Base-by-base conservation (phyloP, 768 basidiomycete species). In the Boletus sp. region DNA sequence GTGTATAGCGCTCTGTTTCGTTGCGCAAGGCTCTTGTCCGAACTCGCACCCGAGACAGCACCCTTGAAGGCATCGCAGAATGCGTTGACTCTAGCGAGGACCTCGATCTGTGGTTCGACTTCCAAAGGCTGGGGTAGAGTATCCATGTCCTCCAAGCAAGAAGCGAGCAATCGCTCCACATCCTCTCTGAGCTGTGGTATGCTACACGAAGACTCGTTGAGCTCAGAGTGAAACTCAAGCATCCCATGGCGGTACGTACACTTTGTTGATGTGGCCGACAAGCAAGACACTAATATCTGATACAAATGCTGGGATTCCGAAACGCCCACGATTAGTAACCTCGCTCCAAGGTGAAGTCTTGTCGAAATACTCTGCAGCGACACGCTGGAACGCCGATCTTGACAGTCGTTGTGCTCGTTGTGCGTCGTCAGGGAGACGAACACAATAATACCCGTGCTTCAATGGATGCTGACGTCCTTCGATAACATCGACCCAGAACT, bases 361-460 rank as follows among this genome's bases (percentile, higher is more conserved):
- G 14, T 71, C 56, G 61, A 88, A 87, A 58, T 79, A 86, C 0
- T 70, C 53, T 0, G 63, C 52, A 1, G 78, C 79, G 0, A 69
- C 62, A 14, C 50, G 53, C 45, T 80, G 74, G 6, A 74, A 67
- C 19, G 74, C 78, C 0, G 58, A 45, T 15, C 72, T 72, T 1
- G 76, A 66, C 11, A 78, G 64, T 5, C 65, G 63, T 35, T 64
- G 58, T 14, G 61, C 54, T 1, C 87, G 80, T 52, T 85, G 78
- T 2, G 63, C 69, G 58, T 87, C 87, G 46, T 84, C 79, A 0
- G 83, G 83, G 9, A 85, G 80, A 40, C 83, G 83, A 29, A 86
- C 83, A 19, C 83, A 84, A 51, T 82, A 87, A 54, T 87, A 88
- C 7, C 87, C 80, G 49, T 82, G 82, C 35, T 62, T 74, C 53